Evolutionary conservation across 139 green algal species (phyloP).

Genomic region (Tetraselmis striata): DNA sequence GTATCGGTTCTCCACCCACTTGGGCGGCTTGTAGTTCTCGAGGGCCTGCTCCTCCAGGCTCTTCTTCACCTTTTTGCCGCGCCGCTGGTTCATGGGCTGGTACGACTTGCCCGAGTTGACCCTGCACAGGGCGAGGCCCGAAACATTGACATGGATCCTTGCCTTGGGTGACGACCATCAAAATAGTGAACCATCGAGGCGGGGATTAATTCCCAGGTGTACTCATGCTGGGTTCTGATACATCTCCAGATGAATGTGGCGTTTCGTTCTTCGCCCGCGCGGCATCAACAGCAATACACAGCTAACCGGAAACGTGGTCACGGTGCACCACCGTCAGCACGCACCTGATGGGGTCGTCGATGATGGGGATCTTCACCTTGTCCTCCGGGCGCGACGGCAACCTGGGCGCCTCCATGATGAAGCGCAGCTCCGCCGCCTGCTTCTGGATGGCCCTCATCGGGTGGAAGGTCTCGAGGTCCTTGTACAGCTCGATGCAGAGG

Average conservation of each 20-base stretch:
- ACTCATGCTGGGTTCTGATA: no score
- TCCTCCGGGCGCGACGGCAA: constrained; percentile 64
- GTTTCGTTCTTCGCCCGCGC: no score
- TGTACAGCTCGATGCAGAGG: constrained; percentile 74
- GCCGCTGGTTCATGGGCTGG: not conserved
- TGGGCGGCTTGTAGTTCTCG: constrained; percentile 50
- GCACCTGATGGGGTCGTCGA: not conserved
- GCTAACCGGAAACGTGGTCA: no score
- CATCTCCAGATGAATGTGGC: no score
- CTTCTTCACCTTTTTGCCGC: constrained; percentile 25
- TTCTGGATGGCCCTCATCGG: constrained; percentile 31
- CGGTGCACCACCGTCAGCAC: no score
- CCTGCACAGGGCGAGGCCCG: no score
- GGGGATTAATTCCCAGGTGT: no score
- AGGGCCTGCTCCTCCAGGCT: constrained; percentile 57
- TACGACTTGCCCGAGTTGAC: not conserved
- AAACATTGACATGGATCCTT: no score
- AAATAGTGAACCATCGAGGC: no score
- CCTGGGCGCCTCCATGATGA: constrained; percentile 80
- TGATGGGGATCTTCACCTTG: constrained; percentile 36
- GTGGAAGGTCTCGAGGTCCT: constrained; percentile 50
- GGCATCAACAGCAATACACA: no score
- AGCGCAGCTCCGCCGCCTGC: constrained; percentile 48
- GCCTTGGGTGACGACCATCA: no score
- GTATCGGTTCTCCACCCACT: constrained; percentile 47